phyloP scores from a whole-genome alignment of 352 stramenopile species.

The Globisporangium iwayamae region DNA sequence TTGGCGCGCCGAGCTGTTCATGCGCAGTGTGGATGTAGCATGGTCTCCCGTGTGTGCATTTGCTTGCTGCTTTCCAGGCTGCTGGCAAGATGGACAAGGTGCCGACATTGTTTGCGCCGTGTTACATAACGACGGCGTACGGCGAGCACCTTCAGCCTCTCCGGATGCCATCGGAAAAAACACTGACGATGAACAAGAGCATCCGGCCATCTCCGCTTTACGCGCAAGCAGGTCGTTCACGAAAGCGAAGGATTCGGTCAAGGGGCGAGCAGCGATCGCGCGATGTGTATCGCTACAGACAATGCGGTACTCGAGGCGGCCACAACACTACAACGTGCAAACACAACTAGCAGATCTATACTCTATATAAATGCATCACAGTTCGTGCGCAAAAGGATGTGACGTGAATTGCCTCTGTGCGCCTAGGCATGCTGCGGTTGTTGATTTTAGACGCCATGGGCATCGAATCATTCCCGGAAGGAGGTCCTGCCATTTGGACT shows the following conservation, averaged over 20 bases:
- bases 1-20: neutral
- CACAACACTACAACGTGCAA: neutral
- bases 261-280: neutral
- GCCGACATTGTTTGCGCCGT: neutral
- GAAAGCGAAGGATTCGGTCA: neutral
- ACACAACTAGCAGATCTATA: neutral
- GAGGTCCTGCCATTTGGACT: constrained; percentile 7
- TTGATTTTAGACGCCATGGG: neutral
- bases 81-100: neutral
- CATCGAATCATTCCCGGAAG: constrained; percentile 1
- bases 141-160: neutral
- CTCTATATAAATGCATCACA: too few species aligned
- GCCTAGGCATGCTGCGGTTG: neutral
- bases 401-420: too few species aligned
- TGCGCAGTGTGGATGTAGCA: neutral
- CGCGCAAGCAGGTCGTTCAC: neutral
- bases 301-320: neutral
- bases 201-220: neutral
- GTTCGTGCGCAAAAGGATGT: too few species aligned
- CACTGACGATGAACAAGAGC: neutral
- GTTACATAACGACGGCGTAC: neutral
- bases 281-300: neutral
- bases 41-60: neutral
- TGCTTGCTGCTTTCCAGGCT: neutral
- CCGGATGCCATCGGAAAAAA: neutral